Percentiles rank a stretch among this genome's conserved stretches.
Conservation (phyloP, 176 grass and related monocot genomes). For the Tuctoria greenei region DNA sequence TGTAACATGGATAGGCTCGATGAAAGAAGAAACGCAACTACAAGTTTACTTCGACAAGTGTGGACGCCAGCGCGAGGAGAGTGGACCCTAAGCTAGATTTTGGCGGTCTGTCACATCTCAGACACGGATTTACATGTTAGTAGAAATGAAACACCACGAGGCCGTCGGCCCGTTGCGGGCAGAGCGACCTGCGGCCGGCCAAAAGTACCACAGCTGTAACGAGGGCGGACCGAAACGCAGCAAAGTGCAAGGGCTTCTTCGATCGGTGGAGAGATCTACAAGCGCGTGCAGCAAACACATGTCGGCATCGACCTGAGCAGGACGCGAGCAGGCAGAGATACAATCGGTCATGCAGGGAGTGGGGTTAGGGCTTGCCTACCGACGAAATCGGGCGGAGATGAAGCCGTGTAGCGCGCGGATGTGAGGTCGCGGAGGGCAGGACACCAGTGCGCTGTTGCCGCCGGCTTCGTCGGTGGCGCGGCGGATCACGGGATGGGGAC, state of each 20-base stretch:
- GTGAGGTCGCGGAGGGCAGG: neutral
- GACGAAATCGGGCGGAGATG: neutral
- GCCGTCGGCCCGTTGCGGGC: neutral
- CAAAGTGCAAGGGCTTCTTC: neutral
- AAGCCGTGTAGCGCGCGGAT: neutral
- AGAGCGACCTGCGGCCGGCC: neutral
- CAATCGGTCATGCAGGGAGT: neutral
- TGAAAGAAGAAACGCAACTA: neutral
- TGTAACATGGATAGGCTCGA: neutral
- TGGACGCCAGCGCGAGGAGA: neutral
- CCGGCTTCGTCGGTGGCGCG: neutral
- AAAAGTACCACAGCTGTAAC: neutral
- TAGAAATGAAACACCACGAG: neutral
- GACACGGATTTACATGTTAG: neutral
- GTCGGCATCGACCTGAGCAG: constrained; percentile 7
- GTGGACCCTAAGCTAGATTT: constrained; percentile 8
- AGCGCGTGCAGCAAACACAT: neutral
- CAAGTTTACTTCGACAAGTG: constrained; percentile 4
- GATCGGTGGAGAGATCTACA: neutral
- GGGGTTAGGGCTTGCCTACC: constrained; percentile 31
- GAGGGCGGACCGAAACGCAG: neutral
- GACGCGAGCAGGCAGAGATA: neutral
- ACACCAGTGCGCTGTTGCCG: neutral
- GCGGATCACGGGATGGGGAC: neutral
- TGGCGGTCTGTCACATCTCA: neutral